A percentile compares a stretch with the other conserved stretches of the same genome.
phyloP scores from a whole-genome alignment of 148 eudicot species.

The Diospyros lotus region DNA sequence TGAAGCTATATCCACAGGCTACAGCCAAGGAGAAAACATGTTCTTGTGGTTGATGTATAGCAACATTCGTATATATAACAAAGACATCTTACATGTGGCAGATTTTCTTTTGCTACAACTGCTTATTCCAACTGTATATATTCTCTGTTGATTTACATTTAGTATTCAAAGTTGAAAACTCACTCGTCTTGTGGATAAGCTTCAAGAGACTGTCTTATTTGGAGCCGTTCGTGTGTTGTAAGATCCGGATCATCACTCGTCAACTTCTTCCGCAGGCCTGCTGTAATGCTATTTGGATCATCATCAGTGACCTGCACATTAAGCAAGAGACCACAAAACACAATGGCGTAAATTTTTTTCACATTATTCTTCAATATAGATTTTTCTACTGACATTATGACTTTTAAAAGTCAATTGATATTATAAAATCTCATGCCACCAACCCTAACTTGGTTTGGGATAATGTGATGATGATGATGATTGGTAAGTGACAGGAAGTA shows the following conservation, averaged over 20 bases:
- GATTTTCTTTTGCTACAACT: no score
- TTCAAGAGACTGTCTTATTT: constrained; percentile 61
- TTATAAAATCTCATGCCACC: no score
- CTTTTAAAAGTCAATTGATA: no score
- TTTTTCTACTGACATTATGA: not conserved
- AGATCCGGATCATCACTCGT: constrained; percentile 59
- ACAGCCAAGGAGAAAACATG: no score
- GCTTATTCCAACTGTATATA: not conserved
- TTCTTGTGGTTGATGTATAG: no score
- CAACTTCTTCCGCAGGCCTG: constrained; percentile 51
- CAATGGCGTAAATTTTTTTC: not conserved
- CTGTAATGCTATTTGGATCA: constrained; percentile 44
- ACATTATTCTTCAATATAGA: not conserved
- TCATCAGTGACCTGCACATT: constrained; percentile 47
- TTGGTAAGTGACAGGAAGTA: no score
- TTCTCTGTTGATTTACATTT: not conserved
- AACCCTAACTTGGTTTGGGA: no score
- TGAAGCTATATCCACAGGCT: no score
- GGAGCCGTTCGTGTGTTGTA: constrained; percentile 43
- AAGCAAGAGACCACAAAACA: not conserved
- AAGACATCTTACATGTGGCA: no score
- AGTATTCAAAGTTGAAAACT: not conserved
- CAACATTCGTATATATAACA: no score
- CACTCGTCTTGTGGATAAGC: constrained; percentile 32
- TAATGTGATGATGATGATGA: no score